Evolutionary conservation across 306 rosid species (phyloP), one percentile per base, ranked within the genome.

Genomic region (Vachellia pachyceras): DNA sequence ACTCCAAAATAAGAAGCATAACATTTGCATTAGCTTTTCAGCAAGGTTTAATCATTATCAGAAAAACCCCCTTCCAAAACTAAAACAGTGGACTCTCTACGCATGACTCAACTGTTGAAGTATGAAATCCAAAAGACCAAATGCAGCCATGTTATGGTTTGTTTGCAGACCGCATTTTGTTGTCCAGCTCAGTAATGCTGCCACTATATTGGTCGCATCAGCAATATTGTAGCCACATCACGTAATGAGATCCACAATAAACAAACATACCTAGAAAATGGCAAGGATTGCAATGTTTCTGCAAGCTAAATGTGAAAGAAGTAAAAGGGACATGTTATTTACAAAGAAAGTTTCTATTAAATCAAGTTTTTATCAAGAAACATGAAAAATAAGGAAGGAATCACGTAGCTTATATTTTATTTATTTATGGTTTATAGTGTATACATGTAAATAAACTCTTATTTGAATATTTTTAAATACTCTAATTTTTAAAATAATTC

Each of bases 91-190:
- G 7, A 57, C 46, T 22, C 47, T 45, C 41, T 49, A 61, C 7
- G 5, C 39, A n/a, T 49, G 71, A 69, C 22, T 58, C 6, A 77
- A 42, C 54, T 10, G 20, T 22, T 40, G 29, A 29, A 22, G 50
- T 33, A 78, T 45, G 54, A 72, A 42, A 63, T 73, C 77, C 12
- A 10, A 64, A 63, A 65, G 75, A 64, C n/a, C 40, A 64, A 36
- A 52, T 29, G 18, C 36, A 10, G 35, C 35, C 17, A 40, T 10
- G 17, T 40, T 40, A 23, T 40, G 22, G 50, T 40, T 69, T 10
- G 36, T 7, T n/a, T 40, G 73, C 73, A 40, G 13, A 37, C 15
- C 47, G 40, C 49, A 39, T 39, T n/a, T n/a, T 3, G 17, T 67
- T n/a, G 73, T 40, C 25, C 39, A 55, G 13, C 50, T 40, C 3